Conservation (phyloP, 345 rosid species). For the Citrus reticulata region DNA sequence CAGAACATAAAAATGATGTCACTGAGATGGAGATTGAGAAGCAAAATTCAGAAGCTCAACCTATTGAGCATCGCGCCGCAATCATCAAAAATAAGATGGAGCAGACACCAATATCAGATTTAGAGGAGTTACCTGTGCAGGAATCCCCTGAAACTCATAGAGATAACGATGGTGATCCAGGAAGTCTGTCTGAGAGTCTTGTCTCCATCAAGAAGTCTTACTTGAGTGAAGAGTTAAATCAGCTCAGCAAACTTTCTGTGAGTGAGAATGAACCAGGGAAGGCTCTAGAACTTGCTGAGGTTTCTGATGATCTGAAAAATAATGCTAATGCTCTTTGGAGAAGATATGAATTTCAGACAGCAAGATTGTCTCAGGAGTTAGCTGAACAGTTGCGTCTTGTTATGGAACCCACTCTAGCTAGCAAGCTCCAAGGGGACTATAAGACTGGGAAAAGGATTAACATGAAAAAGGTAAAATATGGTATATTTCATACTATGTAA, state of each 20-base stretch:
- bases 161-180: slow-evolving; percentile 30
- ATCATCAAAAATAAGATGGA: slow-evolving; percentile 33
- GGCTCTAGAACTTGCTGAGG: slow-evolving; percentile 38
- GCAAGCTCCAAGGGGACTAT: slow-evolving; percentile 95
- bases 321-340: slow-evolving; percentile 66
- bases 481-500: not conserved
- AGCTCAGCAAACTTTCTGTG: slow-evolving; percentile 43
- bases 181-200: slow-evolving; percentile 40
- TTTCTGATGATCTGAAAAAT: slow-evolving; percentile 36
- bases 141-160: slow-evolving; percentile 26
- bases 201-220: slow-evolving; percentile 49
- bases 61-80: slow-evolving; percentile 29
- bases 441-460: slow-evolving; percentile 94
- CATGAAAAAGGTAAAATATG: slow-evolving; percentile 72
- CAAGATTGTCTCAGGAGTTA: slow-evolving; percentile 82
- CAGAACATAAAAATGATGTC: slow-evolving; percentile 38
- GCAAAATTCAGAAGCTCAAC: slow-evolving; percentile 36
- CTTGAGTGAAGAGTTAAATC: slow-evolving; percentile 35
- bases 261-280: slow-evolving; percentile 36
- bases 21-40: slow-evolving; percentile 66
- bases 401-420: slow-evolving; percentile 87
- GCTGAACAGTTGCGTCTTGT: slow-evolving; percentile 95
- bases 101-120: slow-evolving; percentile 35
- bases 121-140: slow-evolving; percentile 31
- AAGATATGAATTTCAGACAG: slow-evolving; percentile 69